These are phyloP conservation scores for Arachnopeziza araneosa DNA, from an alignment of 2,329 filamentous ascomycete species.

Conservation along the genomic window DNA sequence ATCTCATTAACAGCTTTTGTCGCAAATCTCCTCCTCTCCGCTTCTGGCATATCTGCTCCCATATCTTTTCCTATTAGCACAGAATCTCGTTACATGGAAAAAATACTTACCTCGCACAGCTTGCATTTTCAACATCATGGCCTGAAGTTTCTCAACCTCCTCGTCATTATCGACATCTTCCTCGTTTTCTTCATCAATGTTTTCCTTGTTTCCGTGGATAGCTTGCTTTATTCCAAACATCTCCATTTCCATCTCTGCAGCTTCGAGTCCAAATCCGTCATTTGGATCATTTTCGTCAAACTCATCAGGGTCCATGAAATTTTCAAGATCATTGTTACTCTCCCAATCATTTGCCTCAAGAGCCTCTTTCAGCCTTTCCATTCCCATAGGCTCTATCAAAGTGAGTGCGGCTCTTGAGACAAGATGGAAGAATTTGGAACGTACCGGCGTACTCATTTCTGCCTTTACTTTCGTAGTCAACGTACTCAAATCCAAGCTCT, in stretches of 20 bases:
- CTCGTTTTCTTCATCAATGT: conserved; percentile 9
- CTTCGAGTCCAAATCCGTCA: conserved; percentile 27
- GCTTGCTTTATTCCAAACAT: conserved; percentile 35
- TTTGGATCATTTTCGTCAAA: conserved; percentile 29
- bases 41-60: conserved; percentile 52
- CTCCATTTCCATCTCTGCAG: conserved; percentile 34
- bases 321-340: conserved; percentile 30
- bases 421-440: conserved; percentile 19
- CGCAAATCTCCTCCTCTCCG: conserved; percentile 55
- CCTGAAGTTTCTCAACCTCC: conserved; percentile 52
- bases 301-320: conserved; percentile 34
- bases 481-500: conserved; percentile 56
- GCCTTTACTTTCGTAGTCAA: conserved; percentile 44
- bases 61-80: conserved; percentile 39
- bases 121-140: conserved; percentile 59
- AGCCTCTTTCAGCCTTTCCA: conserved; percentile 54
- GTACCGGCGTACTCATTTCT: conserved; percentile 56
- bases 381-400: conserved; percentile 49
- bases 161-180: conserved; percentile 32
- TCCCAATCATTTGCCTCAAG: conserved; percentile 63
- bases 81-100: background rate
- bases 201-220: conserved; percentile 17
- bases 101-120: conserved; percentile 39
- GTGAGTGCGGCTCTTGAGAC: conserved; percentile 1
- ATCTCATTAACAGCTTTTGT: conserved; percentile 57